Evolutionary conservation across 352 stramenopile species (phyloP), one percentile per base, ranked within the genome.

Genomic region (Phytophthora ohioensis): DNA sequence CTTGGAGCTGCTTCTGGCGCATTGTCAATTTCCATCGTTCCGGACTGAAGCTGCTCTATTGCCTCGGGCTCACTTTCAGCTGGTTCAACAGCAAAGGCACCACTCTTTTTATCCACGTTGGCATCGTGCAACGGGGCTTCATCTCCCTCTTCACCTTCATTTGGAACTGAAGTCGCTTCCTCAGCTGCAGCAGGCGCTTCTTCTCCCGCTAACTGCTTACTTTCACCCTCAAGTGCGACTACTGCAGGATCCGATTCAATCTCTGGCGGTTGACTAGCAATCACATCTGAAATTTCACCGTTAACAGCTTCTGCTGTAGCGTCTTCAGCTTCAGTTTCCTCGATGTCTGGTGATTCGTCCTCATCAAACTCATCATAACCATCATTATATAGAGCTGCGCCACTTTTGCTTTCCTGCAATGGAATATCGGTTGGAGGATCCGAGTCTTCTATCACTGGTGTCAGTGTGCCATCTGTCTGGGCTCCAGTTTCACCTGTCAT

Each of bases 341-440:
- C 64, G 31, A 15, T 51, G 11, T 53, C 54, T 35, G 52, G 17
- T 46, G 42, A 27, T 2, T 64, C 64, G 31, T 76, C 71, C 3
- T 78, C 68, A 42, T 78, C 77, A 57, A 79, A 81, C 10, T 77
- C 71, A 41, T 67, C 59, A 15, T 72, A 73, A 9, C 57, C 68
- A 46, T 85, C 79, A 13, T 82, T 69, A 17, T 82, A 81, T 4
- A 83, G 53, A 4, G 79, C 71, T 62, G 81, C 79, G 3, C 68
- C 75, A 38, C 68, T 82, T 58, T 76, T 86, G 34, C 61, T 79
- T 4, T 35, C 54, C 21, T 60, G 68, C 39, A 81, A 49, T 11
- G 54, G 43, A 47, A 53, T 43, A 21, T 64, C 67, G 1, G 8
- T 63, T 15, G 34, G 10, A 11, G 62, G 30, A 39, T 62, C 51